These are phyloP conservation scores for Claviceps capensis DNA, from an alignment of 2,329 filamentous ascomycete species.

Conservation along the genomic window DNA sequence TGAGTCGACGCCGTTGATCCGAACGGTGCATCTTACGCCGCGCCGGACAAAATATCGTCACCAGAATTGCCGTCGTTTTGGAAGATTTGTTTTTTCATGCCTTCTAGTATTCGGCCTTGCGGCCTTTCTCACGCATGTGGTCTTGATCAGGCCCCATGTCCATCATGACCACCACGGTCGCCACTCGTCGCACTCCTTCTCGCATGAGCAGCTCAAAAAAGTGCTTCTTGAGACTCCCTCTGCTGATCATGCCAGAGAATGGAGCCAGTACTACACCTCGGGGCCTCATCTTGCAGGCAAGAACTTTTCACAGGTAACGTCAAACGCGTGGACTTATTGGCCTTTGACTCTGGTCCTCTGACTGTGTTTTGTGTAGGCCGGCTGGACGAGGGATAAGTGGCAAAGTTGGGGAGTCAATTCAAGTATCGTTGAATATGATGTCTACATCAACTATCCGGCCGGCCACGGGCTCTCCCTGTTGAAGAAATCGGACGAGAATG, in stretches of 20 bases:
- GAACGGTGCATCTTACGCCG: constrained; percentile 43
- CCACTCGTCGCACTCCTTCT: constrained; percentile 15
- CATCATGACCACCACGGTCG: constrained; percentile 19
- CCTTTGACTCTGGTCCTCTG: neutral
- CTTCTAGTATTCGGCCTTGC: constrained; percentile 37
- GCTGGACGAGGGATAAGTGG: constrained; percentile 66
- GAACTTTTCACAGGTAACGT: constrained; percentile 53
- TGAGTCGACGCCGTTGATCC: constrained; percentile 55
- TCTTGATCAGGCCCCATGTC: constrained; percentile 25
- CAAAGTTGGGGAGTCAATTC: constrained; percentile 54
- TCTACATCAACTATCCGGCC: constrained; percentile 65
- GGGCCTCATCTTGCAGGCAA: constrained; percentile 65
- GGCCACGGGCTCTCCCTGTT: constrained; percentile 57
- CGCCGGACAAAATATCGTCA: constrained; percentile 43
- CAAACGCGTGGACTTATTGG: neutral
- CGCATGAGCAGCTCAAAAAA: constrained; percentile 36
- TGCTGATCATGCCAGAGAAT: constrained; percentile 46
- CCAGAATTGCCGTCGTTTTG: constrained; percentile 49
- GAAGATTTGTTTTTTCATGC: constrained; percentile 45
- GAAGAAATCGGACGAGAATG: constrained; percentile 24
- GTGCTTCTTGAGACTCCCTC: constrained; percentile 47
- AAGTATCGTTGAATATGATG: constrained; percentile 55
- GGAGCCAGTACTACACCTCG: constrained; percentile 65
- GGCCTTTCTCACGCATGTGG: constrained; percentile 33
- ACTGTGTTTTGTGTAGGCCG: constrained; percentile 29